phyloP scores from a whole-genome alignment of 495 filamentous ascomycete genomes.

The Schizothecium vesticola region DNA sequence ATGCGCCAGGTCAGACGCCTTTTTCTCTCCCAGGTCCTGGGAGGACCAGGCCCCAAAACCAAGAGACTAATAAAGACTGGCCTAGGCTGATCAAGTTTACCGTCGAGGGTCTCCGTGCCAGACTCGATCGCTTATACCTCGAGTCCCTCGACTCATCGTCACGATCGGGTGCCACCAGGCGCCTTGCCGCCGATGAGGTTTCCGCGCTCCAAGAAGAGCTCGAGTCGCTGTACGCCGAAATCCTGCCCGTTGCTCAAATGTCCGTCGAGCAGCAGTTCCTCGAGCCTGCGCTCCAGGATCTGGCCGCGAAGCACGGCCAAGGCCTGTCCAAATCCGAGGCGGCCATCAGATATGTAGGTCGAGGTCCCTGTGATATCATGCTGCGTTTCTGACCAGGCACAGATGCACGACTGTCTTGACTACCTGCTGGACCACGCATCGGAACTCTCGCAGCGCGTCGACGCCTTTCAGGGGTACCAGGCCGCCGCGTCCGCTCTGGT shows the following conservation, averaged over 20 bases:
- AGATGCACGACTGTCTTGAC: conserved; percentile 36
- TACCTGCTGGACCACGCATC: conserved; percentile 32
- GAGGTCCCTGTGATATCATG: background rate
- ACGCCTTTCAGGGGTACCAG: conserved; percentile 29
- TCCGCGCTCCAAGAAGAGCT: conserved; percentile 50
- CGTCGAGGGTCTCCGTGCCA: conserved; percentile 41
- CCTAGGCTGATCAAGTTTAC: conserved; percentile 42
- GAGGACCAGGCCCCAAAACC: background rate
- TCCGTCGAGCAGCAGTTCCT: conserved; percentile 55
- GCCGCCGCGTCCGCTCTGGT: conserved; percentile 23
- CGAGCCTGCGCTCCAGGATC: conserved; percentile 47
- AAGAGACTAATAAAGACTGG: conserved; percentile 15
- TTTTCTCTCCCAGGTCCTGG: background rate
- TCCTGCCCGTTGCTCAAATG: conserved; percentile 58
- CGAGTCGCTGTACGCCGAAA: conserved; percentile 58
- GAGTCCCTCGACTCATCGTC: conserved; percentile 29
- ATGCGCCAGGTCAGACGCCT: conserved; percentile 30
- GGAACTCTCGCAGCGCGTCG: conserved; percentile 22
- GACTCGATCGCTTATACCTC: conserved; percentile 44
- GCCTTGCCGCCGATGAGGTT: conserved; percentile 28
- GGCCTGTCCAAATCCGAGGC: conserved; percentile 29
- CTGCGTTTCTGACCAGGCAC: background rate
- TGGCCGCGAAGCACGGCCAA: conserved; percentile 34
- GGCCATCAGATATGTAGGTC: conserved; percentile 39
- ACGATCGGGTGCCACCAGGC: conserved; percentile 15